A percentile compares a stretch with the other conserved stretches of the same genome.
Conservation (phyloP, 2,329 filamentous ascomycete genomes). For the Hypoxylon rubiginosum region DNA sequence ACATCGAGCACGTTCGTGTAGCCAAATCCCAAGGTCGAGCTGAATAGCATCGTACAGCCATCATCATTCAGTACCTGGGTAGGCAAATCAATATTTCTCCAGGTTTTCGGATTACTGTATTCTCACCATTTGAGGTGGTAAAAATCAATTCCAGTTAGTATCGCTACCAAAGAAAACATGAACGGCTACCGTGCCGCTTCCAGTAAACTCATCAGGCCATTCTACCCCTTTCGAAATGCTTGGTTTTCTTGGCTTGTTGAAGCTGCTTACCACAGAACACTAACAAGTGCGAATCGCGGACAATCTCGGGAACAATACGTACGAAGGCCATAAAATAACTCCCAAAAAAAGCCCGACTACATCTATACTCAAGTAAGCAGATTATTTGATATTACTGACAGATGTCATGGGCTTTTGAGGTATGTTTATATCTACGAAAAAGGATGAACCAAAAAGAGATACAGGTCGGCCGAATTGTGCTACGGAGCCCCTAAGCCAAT, state of each 20-base stretch:
- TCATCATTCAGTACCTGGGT: not conserved
- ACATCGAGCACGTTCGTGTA: not conserved
- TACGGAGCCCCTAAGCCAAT: slow-evolving; percentile 25
- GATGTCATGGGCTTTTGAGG: not conserved
- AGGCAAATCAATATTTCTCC: not conserved
- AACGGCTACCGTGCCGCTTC: slow-evolving; percentile 27
- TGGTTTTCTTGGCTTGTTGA: slow-evolving; percentile 36
- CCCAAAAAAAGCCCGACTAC: not conserved
- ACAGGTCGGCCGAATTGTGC: not conserved
- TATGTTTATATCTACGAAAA: not conserved
- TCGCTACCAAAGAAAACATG: slow-evolving; percentile 9
- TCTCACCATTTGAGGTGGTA: not conserved
- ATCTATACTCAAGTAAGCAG: not conserved
- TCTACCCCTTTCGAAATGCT: slow-evolving; percentile 31
- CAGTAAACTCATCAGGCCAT: slow-evolving; percentile 32
- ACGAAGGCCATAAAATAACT: not conserved
- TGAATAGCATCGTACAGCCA: not conserved
- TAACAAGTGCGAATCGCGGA: not conserved
- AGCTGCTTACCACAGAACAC: slow-evolving; percentile 1
- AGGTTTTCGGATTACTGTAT: not conserved
- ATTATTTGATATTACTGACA: not conserved
- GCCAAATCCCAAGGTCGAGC: not conserved
- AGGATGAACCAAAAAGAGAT: not conserved
- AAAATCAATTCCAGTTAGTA: not conserved
- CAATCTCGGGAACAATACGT: not conserved